These are phyloP conservation scores for Phlebopus sp. DNA, from an alignment of 1,284 basidiomycete genomes.

Conservation along the genomic window DNA sequence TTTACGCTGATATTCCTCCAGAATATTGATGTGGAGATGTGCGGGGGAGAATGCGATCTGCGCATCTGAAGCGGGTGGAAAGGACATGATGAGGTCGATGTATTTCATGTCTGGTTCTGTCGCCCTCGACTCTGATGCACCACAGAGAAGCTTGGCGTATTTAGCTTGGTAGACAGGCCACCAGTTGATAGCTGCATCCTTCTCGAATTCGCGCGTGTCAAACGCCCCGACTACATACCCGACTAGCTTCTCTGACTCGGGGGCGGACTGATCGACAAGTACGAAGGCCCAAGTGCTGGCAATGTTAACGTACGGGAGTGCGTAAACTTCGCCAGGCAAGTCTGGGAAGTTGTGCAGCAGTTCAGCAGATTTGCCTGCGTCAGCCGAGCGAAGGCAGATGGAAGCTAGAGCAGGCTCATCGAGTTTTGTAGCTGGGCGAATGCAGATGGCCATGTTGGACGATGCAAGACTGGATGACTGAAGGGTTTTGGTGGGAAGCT, in stretches of 20 bases:
- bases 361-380: constrained; percentile 67
- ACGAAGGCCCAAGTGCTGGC: constrained; percentile 71
- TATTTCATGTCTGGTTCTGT: constrained; percentile 25
- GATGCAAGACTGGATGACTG: too few species aligned
- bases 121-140: constrained; percentile 9
- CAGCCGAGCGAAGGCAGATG: constrained; percentile 71
- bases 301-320: constrained; percentile 70
- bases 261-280: constrained; percentile 49
- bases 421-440: constrained; percentile 52
- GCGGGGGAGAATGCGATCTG: constrained; percentile 36
- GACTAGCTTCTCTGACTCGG: constrained; percentile 27
- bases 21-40: constrained; percentile 51
- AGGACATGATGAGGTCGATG: constrained; percentile 23
- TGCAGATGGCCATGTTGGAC: constrained; percentile 41
- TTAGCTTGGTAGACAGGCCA: constrained; percentile 30
- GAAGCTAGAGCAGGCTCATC: constrained; percentile 58
- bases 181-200: constrained; percentile 23
- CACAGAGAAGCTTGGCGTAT: constrained; percentile 16
- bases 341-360: constrained; percentile 56
- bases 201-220: constrained; percentile 30
- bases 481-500: too few species aligned
- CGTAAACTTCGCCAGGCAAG: constrained; percentile 66
- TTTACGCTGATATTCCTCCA: constrained; percentile 45
- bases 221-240: constrained; percentile 28
- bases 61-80: constrained; percentile 23